phyloP scores from a whole-genome alignment of 495 filamentous ascomycete genomes.

The Penicillium lividum region DNA sequence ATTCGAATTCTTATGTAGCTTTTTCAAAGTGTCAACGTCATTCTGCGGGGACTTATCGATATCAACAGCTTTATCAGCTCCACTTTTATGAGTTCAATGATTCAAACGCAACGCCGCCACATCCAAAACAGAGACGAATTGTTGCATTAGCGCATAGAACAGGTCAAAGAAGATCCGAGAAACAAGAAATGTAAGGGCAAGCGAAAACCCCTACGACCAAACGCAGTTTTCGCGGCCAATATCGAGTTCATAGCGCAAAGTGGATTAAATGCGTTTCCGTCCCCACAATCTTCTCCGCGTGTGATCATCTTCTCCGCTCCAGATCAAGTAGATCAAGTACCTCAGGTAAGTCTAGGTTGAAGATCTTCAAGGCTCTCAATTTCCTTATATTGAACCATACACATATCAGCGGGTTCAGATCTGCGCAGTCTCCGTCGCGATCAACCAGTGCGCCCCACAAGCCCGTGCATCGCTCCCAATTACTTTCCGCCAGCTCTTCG shows the following conservation, averaged over 20 bases:
- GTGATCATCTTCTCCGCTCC: background rate
- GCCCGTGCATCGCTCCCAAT: slow-evolving; percentile 7
- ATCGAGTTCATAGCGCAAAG: background rate
- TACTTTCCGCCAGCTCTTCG: background rate
- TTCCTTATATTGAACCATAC: background rate
- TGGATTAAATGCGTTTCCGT: background rate
- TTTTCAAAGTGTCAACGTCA: slow-evolving; percentile 2
- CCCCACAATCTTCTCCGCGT: slow-evolving; percentile 1
- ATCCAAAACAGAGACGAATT: background rate
- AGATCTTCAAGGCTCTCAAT: background rate
- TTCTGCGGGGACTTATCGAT: slow-evolving; percentile 4
- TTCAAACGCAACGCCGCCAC: background rate
- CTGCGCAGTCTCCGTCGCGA: background rate
- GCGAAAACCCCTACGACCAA: background rate
- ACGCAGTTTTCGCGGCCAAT: background rate
- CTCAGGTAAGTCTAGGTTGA: background rate
- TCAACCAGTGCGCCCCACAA: slow-evolving; percentile 6
- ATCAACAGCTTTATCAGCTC: slow-evolving; percentile 10
- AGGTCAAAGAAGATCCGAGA: background rate
- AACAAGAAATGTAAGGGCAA: background rate
- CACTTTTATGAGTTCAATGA: background rate
- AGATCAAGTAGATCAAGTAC: background rate
- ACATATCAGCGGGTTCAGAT: background rate
- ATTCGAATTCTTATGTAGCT: background rate
- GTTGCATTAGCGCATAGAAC: background rate